Base-by-base conservation (phyloP, 805 yeast genomes). In the Blastobotrys chiropterorum region DNA sequence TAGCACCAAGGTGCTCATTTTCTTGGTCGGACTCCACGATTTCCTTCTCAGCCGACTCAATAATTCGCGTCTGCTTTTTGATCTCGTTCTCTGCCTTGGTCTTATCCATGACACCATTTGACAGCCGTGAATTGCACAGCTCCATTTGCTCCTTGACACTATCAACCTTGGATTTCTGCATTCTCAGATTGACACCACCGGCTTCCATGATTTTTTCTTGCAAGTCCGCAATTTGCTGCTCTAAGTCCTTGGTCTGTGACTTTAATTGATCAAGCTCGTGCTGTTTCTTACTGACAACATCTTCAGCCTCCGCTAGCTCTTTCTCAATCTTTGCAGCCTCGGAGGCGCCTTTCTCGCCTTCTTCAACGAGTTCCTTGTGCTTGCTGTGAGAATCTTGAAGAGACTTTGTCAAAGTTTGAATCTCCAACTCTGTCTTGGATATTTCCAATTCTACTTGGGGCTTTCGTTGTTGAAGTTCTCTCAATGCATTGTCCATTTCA, bases 141-240 rank as follows among this genome's bases (percentile, higher is more conserved):
- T 82, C 86, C 26, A 86, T 77, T 60, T 80, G 78, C 59, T 85
- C 86, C 43, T 74, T 72, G 34, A 85, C 72, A 1, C 95, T 85
- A 59, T 82, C 90, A 6, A 94, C 96, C 62, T 82, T 85, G 1
- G 95, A 79, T 55, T 81, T 85, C 61, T 90, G 97, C 54, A 86
- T 66, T 52, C 87, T 81, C 56, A 94, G 73, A 55, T 82, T 82
- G 6, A 86, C 83, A 54, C 99, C 99, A 50, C 99, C 99, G 50
- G 88, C 84, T 47, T 86, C 83, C 86, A 90, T 81, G 40, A 94
- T 88, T 62, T 82, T 77, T 52, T 83, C 86, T 58, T 89, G 90
- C 2, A 90, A 69, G 0, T 59, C 73, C 11, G 75, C 73, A 41
- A 94, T 85, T 52, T 78, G 73, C 4, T 67, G 62, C 63, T 81